Percentiles rank a stretch among this genome's conserved stretches.
phyloP scores from a whole-genome alignment of 2,329 filamentous ascomycete genomes.

The Saccharata proteae region DNA sequence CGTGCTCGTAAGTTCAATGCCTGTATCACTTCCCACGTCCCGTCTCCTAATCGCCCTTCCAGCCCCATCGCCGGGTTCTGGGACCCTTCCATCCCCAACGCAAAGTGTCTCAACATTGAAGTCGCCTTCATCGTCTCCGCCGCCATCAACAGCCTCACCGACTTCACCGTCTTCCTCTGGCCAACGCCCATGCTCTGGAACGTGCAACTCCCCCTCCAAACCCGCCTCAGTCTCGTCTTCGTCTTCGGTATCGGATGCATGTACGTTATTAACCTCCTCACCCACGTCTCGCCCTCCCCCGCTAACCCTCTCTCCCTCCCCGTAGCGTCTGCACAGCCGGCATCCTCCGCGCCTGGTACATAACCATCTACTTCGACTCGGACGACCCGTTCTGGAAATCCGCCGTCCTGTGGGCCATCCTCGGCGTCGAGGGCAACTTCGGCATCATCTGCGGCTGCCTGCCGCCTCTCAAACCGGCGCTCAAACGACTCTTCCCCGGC shows the following conservation, averaged over 20 bases:
- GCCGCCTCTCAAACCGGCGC: no score
- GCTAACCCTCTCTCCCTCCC: neutral
- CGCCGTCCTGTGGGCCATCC: slow-evolving; percentile 16
- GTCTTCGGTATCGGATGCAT: slow-evolving; percentile 21
- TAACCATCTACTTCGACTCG: slow-evolving; percentile 15
- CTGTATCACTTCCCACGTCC: neutral
- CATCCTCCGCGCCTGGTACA: slow-evolving; percentile 18
- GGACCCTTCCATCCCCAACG: slow-evolving; percentile 2
- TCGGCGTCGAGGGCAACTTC: slow-evolving; percentile 18
- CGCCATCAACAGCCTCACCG: slow-evolving; percentile 19
- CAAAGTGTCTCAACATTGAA: slow-evolving; percentile 17
- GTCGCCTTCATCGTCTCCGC: slow-evolving; percentile 15
- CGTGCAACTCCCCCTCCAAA: slow-evolving; percentile 17
- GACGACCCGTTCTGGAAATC: slow-evolving; percentile 17
- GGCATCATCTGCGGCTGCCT: slow-evolving; percentile 23
- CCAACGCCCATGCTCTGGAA: slow-evolving; percentile 17
- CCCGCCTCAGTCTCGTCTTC: slow-evolving; percentile 17
- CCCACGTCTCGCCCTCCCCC: no score
- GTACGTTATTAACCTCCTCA: no score
- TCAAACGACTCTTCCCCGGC: no score
- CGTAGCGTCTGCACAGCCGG: slow-evolving; percentile 18
- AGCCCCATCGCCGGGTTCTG: slow-evolving; percentile 7
- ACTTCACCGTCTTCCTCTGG: slow-evolving; percentile 23
- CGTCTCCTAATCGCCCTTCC: neutral
- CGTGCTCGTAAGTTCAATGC: slow-evolving; percentile 16